phyloP scores from a whole-genome alignment of 257 asterid genomes.

The Eustoma russellianum region DNA sequence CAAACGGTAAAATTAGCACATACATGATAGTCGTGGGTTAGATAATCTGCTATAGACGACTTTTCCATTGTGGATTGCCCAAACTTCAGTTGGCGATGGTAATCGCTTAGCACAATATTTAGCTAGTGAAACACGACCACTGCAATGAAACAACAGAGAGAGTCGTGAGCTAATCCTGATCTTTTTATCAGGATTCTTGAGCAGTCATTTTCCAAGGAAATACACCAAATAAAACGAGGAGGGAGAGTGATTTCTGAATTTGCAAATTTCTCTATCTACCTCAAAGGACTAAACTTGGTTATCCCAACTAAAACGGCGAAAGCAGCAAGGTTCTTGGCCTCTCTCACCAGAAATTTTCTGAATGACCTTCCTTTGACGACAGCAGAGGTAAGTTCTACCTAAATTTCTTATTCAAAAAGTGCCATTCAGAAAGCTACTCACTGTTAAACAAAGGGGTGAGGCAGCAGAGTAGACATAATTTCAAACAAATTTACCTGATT shows the following conservation, averaged over 20 bases:
- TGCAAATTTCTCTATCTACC: slow-evolving; percentile 31
- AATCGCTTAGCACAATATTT: slow-evolving; percentile 70
- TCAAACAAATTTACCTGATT: slow-evolving; percentile 47
- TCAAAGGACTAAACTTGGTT: slow-evolving; percentile 38
- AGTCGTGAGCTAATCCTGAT: not conserved
- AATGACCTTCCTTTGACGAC: slow-evolving; percentile 63
- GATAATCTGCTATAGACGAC: slow-evolving; percentile 51
- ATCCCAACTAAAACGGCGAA: slow-evolving; percentile 71
- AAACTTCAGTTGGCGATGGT: slow-evolving; percentile 52
- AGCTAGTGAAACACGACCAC: slow-evolving; percentile 75
- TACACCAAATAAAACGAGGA: too few species aligned
- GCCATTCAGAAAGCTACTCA: not conserved
- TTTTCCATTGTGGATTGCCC: slow-evolving; percentile 72
- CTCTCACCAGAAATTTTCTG: slow-evolving; percentile 61
- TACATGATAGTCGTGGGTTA: slow-evolving; percentile 35
- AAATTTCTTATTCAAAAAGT: slow-evolving; percentile 13
- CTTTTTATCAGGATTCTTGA: not conserved
- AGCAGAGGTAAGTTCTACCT: slow-evolving; percentile 56
- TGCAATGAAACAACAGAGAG: slow-evolving; percentile 8
- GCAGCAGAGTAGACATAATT: slow-evolving; percentile 3
- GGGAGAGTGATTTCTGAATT: not conserved
- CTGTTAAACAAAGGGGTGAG: not conserved
- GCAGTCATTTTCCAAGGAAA: not conserved
- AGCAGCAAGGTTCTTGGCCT: slow-evolving; percentile 54
- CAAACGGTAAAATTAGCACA: not conserved